Conservation (phyloP, 176 grass and related monocot genomes). For the Aegilops tauschii region DNA sequence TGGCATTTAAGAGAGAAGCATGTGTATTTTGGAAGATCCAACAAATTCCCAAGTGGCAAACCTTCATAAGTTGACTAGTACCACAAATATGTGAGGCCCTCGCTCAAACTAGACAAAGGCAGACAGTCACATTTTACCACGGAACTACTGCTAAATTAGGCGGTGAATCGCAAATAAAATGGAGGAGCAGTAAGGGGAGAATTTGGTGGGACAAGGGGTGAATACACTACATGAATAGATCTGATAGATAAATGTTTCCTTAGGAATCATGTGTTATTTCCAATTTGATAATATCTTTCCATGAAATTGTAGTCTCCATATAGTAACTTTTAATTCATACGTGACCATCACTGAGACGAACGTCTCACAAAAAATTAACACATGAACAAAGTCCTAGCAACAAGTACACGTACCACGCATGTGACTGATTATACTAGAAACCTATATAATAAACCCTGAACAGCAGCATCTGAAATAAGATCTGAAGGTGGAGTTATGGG, state of each 20-base stretch:
- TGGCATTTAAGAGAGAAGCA: background rate
- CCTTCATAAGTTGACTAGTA: background rate
- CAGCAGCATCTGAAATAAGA: background rate
- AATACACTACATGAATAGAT: background rate
- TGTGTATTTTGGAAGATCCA: background rate
- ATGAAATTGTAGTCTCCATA: background rate
- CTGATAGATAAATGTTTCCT: background rate
- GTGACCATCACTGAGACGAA: background rate
- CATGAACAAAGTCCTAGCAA: background rate
- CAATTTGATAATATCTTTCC: background rate
- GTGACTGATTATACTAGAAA: conserved; percentile 1
- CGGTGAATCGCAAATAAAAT: background rate
- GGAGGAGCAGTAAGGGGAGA: background rate
- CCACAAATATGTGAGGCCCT: background rate
- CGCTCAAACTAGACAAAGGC: background rate
- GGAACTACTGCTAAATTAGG: background rate
- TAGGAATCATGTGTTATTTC: background rate
- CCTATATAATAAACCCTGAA: background rate
- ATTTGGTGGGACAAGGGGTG: background rate
- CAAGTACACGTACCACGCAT: background rate
- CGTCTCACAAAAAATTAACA: background rate
- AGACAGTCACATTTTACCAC: background rate
- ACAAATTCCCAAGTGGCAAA: background rate
- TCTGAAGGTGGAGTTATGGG: background rate
- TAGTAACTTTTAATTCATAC: background rate